Evolutionary conservation across 2,329 filamentous ascomycete genomes (phyloP).

Genomic region (Fusarium poae): DNA sequence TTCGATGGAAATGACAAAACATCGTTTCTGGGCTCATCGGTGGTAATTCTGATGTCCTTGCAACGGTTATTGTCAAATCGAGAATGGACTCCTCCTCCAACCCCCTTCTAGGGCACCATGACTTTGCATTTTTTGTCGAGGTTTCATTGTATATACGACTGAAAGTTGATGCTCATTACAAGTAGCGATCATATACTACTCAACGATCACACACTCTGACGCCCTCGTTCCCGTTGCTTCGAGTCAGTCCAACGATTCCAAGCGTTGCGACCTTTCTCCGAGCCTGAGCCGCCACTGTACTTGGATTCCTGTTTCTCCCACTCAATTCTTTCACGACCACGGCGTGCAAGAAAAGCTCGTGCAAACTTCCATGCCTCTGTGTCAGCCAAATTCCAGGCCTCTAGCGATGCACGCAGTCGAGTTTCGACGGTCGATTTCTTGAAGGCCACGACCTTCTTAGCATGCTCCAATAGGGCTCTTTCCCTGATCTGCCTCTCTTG

Average conservation of each 20-base stretch:
- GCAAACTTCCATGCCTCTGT: conserved; percentile 83
- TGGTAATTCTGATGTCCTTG: conserved; percentile 4
- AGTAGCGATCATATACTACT: background rate
- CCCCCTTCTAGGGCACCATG: background rate
- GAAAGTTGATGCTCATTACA: conserved; percentile 2
- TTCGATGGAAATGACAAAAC: conserved; percentile 14
- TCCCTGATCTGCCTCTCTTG: conserved; percentile 68
- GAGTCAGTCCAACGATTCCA: conserved; percentile 56
- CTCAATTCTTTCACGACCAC: conserved; percentile 70
- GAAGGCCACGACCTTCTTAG: conserved; percentile 64
- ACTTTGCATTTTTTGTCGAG: background rate
- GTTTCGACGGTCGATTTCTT: conserved; percentile 60
- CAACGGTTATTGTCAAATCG: background rate
- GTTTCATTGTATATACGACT: conserved; percentile 8
- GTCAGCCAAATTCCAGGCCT: conserved; percentile 78
- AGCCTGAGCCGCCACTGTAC: conserved; percentile 73
- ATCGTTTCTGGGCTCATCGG: conserved; percentile 18
- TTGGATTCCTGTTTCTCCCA: conserved; percentile 79
- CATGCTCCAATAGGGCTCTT: conserved; percentile 62
- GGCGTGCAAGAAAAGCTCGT: conserved; percentile 74
- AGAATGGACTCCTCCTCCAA: background rate
- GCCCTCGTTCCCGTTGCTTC: conserved; percentile 21
- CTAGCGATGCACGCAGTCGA: conserved; percentile 66
- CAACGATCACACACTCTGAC: background rate
- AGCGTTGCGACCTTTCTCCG: conserved; percentile 58